Evolutionary conservation across 2,329 filamentous ascomycete species (phyloP), one percentile per base, ranked within the genome.

Genomic region (Cytospora schulzeri): DNA sequence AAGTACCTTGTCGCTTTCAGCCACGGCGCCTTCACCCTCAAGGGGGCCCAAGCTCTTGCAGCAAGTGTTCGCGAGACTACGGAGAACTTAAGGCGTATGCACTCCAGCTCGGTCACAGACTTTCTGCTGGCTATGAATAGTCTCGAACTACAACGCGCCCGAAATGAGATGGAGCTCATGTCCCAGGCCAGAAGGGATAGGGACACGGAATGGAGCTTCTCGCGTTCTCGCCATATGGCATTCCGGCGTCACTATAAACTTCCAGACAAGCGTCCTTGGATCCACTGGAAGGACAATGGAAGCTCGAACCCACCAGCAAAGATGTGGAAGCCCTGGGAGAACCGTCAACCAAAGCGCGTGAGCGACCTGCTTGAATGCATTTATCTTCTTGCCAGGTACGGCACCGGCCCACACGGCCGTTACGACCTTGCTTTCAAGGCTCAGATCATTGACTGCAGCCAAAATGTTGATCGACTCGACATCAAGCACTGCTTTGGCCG

Each of bases 351-450:
- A 0, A 80, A 85, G 31, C 81, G 91, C 5, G 84, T 91, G 3
- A 79, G 83, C 67, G 91, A 93, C 70, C 81, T 85, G 0, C 77
- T 91, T 3, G 91, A 92, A 60, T 87, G 88, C 60, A 80, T 80
- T 14, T 83, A 80, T 63, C 75, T 41, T 7, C 9, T 50, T 26
- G 59, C n/a, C 2, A 15, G 51, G 8, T 24, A 11, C 38, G 62
- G 62, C 15, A 51, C n/a, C 3, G 52, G 33, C 11, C 1, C 26
- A 2, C 51, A 57, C 17, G 54, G 51, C 7, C 11, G 79, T 0
- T 85, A 81, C 65, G 90, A 93, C 70, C 80, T 76, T 14, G 62
- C 54, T 4, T 77, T 71, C 71, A 81, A 84, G 72, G 71, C 75
- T 15, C 72, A 76, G 15, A 74, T 85, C 41, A 81, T 87, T 68